phyloP scores from a whole-genome alignment of 179 eudicot species.

The Spergularia azorica region DNA sequence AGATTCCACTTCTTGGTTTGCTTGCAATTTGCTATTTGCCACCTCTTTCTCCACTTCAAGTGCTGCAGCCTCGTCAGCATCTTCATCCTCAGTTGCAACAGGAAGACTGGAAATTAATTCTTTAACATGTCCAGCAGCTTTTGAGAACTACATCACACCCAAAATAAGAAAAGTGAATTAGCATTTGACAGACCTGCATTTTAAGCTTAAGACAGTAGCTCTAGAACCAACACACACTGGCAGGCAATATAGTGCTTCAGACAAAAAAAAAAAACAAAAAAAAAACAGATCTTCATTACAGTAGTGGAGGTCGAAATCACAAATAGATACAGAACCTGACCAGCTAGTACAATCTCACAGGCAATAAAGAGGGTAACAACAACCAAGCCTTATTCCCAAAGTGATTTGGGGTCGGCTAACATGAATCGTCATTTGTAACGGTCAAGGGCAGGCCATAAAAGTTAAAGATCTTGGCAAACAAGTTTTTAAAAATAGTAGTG shows the following conservation, averaged over 20 bases:
- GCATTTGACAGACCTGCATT: not conserved
- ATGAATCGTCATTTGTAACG: too few species aligned
- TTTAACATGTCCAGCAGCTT: conserved; percentile 73
- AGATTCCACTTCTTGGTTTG: conserved; percentile 35
- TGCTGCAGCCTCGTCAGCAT: conserved; percentile 77
- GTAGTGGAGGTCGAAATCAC: not conserved
- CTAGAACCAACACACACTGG: not conserved
- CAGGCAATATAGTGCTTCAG: too few species aligned
- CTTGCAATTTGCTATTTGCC: conserved; percentile 30
- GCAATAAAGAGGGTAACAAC: not conserved
- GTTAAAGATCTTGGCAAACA: too few species aligned
- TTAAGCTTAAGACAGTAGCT: not conserved
- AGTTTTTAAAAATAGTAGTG: too few species aligned
- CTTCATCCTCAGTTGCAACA: conserved; percentile 76
- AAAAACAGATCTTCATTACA: not conserved
- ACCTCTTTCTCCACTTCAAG: conserved; percentile 43
- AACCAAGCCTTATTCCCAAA: too few species aligned
- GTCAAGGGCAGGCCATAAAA: too few species aligned
- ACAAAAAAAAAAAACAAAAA: not conserved
- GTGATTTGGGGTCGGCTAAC: too few species aligned
- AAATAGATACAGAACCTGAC: not conserved
- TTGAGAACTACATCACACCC: conserved; percentile 69
- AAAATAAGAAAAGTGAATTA: conserved; percentile 7
- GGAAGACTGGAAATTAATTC: conserved; percentile 76
- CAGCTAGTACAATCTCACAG: not conserved